A percentile compares a stretch with the other conserved stretches of the same genome.
phyloP scores from a whole-genome alignment of 805 yeast species.

The Myxozyma geophila region DNA sequence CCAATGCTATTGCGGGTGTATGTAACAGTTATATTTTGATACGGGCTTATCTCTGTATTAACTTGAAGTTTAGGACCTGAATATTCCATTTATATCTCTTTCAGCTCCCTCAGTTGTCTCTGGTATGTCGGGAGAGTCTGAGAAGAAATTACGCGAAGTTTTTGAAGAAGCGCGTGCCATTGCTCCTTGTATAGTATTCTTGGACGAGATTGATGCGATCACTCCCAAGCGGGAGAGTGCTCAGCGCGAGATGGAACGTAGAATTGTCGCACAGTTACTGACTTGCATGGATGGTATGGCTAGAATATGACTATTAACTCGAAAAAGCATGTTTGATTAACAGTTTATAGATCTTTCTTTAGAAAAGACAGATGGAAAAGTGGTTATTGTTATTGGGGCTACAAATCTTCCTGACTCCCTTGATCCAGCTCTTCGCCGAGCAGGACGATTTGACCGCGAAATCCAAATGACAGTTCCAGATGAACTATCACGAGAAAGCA shows the following conservation, averaged over 20 bases:
- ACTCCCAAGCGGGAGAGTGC: slow-evolving; percentile 99
- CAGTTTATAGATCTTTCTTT: slow-evolving; percentile 55
- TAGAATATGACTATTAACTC: not conserved
- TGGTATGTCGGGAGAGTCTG: slow-evolving; percentile 99
- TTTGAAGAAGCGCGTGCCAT: slow-evolving; percentile 80
- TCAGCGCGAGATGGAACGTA: slow-evolving; percentile 95
- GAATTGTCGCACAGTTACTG: slow-evolving; percentile 93
- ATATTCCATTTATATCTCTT: slow-evolving; percentile 87
- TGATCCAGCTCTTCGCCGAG: slow-evolving; percentile 92
- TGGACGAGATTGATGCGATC: slow-evolving; percentile 97
- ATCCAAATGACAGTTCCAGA: slow-evolving; percentile 94
- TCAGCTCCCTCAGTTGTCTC: slow-evolving; percentile 96
- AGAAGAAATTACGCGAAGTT: slow-evolving; percentile 90
- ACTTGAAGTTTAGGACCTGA: slow-evolving; percentile 56
- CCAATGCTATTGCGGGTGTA: slow-evolving; percentile 79
- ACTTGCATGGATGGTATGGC: slow-evolving; percentile 85
- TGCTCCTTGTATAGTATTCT: slow-evolving; percentile 91
- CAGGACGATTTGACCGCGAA: slow-evolving; percentile 95
- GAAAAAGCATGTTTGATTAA: not conserved
- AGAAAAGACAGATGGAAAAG: slow-evolving; percentile 88
- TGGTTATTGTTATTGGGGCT: slow-evolving; percentile 93
- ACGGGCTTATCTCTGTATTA: not conserved
- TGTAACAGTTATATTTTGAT: not conserved
- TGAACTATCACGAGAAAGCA: slow-evolving; percentile 76
- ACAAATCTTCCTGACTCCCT: slow-evolving; percentile 95